A percentile compares a stretch with the other conserved stretches of the same genome.
phyloP scores from a whole-genome alignment of 441 rosid species.

The Arabidopsis hybrid region DNA sequence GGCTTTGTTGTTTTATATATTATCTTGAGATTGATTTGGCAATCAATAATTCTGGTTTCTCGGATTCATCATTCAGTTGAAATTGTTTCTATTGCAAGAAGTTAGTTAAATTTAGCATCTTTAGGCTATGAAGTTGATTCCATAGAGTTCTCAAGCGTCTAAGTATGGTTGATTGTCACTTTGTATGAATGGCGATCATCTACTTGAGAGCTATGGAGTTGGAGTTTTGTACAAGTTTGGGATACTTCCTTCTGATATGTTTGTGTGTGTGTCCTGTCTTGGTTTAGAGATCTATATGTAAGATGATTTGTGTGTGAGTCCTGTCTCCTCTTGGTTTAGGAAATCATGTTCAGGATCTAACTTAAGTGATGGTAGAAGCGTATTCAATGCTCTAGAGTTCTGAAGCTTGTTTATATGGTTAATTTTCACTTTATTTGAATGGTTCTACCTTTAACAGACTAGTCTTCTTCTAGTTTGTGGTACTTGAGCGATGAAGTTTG shows the following conservation, averaged over 20 bases:
- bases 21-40: slow-evolving; percentile 20
- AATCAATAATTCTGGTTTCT: not conserved
- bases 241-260: no score
- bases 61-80: not conserved
- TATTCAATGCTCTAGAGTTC: not conserved
- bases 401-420: not conserved
- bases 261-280: no score
- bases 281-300: no score
- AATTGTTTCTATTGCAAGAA: not conserved
- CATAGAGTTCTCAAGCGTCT: no score
- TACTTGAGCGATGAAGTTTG: no score
- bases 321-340: no score
- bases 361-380: no score
- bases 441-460: not conserved
- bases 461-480: not conserved
- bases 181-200: not conserved
- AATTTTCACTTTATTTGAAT: not conserved
- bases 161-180: not conserved
- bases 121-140: not conserved
- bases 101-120: not conserved
- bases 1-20: not conserved
- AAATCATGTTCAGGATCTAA: no score
- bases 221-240: no score
- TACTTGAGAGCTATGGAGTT: no score
- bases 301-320: no score